phyloP scores from a whole-genome alignment of 2,329 filamentous ascomycete genomes.

The Aspergillus sp. region DNA sequence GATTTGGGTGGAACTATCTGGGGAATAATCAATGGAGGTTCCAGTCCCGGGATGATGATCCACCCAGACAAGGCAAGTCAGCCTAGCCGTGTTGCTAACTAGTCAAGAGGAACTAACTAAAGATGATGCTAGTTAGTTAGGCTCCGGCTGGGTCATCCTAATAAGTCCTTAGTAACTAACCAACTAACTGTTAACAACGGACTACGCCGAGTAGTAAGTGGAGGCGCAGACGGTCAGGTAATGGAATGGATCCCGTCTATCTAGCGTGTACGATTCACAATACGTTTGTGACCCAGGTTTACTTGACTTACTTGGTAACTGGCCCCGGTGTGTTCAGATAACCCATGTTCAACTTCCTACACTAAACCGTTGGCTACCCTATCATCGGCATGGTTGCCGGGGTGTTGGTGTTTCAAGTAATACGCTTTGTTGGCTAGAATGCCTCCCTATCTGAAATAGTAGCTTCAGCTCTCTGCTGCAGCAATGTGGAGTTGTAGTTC shows the following conservation, averaged over 20 bases:
- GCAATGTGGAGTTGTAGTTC: background rate
- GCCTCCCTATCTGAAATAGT: background rate
- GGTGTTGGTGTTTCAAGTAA: constrained; percentile 1
- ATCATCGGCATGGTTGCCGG: background rate
- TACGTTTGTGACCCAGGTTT: background rate
- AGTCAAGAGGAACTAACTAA: background rate
- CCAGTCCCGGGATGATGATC: constrained; percentile 14
- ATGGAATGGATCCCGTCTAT: too few relatives aligned
- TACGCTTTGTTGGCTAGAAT: background rate
- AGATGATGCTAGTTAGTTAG: background rate
- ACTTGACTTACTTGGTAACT: too few relatives aligned
- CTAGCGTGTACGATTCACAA: background rate
- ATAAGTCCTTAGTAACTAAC: background rate
- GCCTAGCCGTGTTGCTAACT: background rate
- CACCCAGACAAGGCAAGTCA: constrained; percentile 8
- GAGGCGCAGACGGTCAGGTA: background rate
- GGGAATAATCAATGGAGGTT: constrained; percentile 1
- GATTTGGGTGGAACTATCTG: constrained; percentile 12
- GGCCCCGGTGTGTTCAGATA: background rate
- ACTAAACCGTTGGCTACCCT: background rate
- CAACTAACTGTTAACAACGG: background rate
- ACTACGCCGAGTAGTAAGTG: background rate
- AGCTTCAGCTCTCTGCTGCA: background rate
- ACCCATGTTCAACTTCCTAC: background rate
- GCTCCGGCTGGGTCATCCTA: background rate